Percentiles rank a stretch among this genome's conserved stretches.
phyloP scores from a whole-genome alignment of 23 red algal genomes.

The Rhodosorus marinus region DNA sequence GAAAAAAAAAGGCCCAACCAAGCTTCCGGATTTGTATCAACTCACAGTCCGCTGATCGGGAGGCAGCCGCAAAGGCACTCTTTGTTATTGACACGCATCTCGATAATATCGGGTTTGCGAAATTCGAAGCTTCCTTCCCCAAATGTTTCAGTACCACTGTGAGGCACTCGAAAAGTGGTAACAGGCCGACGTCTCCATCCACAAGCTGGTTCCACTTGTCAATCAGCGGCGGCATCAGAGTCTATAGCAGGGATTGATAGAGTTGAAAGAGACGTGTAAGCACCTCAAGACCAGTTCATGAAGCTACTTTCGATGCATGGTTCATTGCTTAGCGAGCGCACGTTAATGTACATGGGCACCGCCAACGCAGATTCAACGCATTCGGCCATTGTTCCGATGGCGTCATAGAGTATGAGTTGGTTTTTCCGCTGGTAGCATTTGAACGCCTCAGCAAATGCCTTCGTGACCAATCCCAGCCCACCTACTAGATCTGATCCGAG shows the following conservation, averaged over 20 bases:
- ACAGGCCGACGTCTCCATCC: slow-evolving; percentile 34
- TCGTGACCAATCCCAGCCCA: slow-evolving; percentile 24
- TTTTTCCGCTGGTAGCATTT: slow-evolving; percentile 53
- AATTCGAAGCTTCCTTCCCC: slow-evolving; percentile 20
- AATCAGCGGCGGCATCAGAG: slow-evolving; percentile 39
- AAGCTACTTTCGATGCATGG: too few species aligned
- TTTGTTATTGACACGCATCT: slow-evolving; percentile 42
- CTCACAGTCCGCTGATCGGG: too few species aligned
- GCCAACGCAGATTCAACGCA: slow-evolving; percentile 45
- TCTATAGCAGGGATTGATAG: too few species aligned
- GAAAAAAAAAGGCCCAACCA: too few species aligned
- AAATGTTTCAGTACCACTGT: slow-evolving; percentile 29
- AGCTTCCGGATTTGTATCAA: too few species aligned
- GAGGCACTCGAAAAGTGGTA: slow-evolving; percentile 66
- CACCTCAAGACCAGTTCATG: too few species aligned
- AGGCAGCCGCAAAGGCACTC: slow-evolving; percentile 13
- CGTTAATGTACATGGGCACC: slow-evolving; percentile 11
- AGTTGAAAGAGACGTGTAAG: too few species aligned
- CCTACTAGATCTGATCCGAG: slow-evolving; percentile 19
- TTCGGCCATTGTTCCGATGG: slow-evolving; percentile 38
- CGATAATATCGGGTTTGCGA: slow-evolving; percentile 50
- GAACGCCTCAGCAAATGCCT: slow-evolving; percentile 35
- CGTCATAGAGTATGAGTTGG: slow-evolving; percentile 39
- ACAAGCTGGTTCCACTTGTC: slow-evolving; percentile 38
- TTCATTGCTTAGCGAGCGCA: too few species aligned